Evolutionary conservation across 2,329 filamentous ascomycete species (phyloP).

Genomic region (Aspergillus fijiensis): DNA sequence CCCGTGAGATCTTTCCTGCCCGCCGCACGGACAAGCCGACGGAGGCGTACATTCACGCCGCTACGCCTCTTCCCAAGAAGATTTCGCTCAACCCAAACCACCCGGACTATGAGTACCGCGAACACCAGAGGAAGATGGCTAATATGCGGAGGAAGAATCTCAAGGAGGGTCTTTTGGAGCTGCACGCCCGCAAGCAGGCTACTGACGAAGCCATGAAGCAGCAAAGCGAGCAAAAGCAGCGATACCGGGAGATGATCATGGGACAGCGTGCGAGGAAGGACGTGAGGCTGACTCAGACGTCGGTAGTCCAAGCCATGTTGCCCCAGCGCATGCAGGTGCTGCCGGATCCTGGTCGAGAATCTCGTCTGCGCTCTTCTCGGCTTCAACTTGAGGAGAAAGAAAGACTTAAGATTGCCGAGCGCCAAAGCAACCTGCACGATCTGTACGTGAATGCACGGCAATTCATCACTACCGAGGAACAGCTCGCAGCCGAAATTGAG

Average conservation of each 20-base stretch:
- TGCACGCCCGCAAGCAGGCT: slow-evolving; percentile 65
- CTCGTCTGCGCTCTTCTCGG: slow-evolving; percentile 48
- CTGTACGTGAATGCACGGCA: slow-evolving; percentile 84
- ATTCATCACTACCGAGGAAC: slow-evolving; percentile 81
- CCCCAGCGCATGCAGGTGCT: slow-evolving; percentile 52
- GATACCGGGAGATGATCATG: slow-evolving; percentile 52
- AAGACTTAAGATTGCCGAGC: slow-evolving; percentile 56
- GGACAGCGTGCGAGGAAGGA: slow-evolving; percentile 69
- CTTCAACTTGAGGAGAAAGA: slow-evolving; percentile 45
- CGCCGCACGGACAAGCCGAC: slow-evolving; percentile 62
- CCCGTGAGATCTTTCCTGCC: slow-evolving; percentile 73
- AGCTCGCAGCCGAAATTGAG: slow-evolving; percentile 73
- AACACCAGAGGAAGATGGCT: slow-evolving; percentile 74
- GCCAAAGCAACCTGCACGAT: slow-evolving; percentile 73
- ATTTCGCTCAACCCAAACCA: slow-evolving; percentile 35
- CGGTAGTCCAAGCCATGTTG: slow-evolving; percentile 56
- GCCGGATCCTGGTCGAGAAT: slow-evolving; percentile 63
- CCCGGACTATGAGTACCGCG: slow-evolving; percentile 50
- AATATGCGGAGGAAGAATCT: slow-evolving; percentile 70
- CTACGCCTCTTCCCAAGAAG: slow-evolving; percentile 55
- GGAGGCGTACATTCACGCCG: slow-evolving; percentile 59
- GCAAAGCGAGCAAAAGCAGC: slow-evolving; percentile 51
- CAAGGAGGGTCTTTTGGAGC: slow-evolving; percentile 65
- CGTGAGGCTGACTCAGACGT: slow-evolving; percentile 71
- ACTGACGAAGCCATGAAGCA: slow-evolving; percentile 38